phyloP scores from a whole-genome alignment of 345 rosid genomes.

The Cardiospermum halicacabum region DNA sequence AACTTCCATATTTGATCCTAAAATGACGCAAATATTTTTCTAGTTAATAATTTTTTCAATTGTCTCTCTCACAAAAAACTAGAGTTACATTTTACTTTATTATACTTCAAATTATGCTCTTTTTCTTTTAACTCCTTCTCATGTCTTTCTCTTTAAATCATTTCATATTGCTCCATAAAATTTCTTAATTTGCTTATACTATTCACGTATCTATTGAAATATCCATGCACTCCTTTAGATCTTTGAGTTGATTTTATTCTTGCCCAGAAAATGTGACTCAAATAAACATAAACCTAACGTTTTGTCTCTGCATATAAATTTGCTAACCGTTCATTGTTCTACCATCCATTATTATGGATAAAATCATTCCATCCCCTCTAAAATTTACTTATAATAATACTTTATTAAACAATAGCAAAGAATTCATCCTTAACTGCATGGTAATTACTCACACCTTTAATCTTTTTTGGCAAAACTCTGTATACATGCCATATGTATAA shows the following conservation, averaged over 20 bases:
- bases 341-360: constrained; percentile 29
- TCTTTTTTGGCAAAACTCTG: constrained; percentile 22
- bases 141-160: constrained; percentile 26
- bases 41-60: too few relatives aligned
- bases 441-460: too few relatives aligned
- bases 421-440: too few relatives aligned
- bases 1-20: too few relatives aligned
- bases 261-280: constrained; percentile 34
- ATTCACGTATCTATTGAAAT: constrained; percentile 38
- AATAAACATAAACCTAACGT: constrained; percentile 37
- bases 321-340: constrained; percentile 38
- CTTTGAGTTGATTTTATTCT: constrained; percentile 32
- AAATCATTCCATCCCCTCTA: constrained; percentile 38
- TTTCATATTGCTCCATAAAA: constrained; percentile 35
- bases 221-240: constrained; percentile 31
- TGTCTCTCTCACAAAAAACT: too few relatives aligned
- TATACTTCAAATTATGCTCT: too few relatives aligned
- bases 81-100: too few relatives aligned
- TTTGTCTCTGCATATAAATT: constrained; percentile 25
- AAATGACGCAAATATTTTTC: too few relatives aligned
- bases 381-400: constrained; percentile 29
- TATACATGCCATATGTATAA: constrained; percentile 35
- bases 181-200: constrained; percentile 28
- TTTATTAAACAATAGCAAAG: constrained; percentile 33
- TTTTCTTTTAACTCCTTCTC: too few relatives aligned